Conservation (phyloP, 208 protist species). For the Giardia duodenalis region DNA sequence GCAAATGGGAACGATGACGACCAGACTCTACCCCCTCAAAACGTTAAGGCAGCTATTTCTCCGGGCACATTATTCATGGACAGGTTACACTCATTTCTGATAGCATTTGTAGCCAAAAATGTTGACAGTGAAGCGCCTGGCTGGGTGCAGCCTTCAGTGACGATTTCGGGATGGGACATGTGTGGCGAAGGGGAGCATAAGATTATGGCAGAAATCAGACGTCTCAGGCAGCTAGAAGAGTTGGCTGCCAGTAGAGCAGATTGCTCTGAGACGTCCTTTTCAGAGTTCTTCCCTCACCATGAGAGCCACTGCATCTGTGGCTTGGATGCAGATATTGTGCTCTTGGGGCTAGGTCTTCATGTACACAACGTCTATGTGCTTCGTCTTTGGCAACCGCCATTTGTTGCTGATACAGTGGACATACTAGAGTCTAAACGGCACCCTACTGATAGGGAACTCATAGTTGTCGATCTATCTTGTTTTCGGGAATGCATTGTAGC, state of each 20-base stretch:
- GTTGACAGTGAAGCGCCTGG: background rate
- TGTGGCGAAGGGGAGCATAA: background rate
- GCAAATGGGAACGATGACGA: background rate
- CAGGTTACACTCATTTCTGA: background rate
- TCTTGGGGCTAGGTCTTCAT: background rate
- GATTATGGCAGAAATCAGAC: background rate
- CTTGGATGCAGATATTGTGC: background rate
- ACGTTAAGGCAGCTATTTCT: background rate
- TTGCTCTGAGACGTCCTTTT: too few relatives aligned
- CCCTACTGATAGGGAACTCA: background rate
- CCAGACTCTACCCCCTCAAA: background rate
- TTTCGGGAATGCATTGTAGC: background rate
- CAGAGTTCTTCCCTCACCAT: too few relatives aligned
- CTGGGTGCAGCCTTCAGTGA: background rate
- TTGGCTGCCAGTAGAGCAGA: too few relatives aligned
- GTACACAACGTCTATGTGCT: background rate
- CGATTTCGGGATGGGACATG: background rate
- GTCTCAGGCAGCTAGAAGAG: background rate
- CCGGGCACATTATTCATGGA: background rate
- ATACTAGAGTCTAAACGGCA: background rate
- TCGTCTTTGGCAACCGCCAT: background rate
- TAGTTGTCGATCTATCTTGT: background rate
- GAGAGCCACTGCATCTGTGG: background rate
- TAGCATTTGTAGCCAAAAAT: background rate
- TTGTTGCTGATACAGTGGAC: background rate